phyloP scores from a whole-genome alignment of 2,329 filamentous ascomycete species.

The Rhynchosporium secalis region DNA sequence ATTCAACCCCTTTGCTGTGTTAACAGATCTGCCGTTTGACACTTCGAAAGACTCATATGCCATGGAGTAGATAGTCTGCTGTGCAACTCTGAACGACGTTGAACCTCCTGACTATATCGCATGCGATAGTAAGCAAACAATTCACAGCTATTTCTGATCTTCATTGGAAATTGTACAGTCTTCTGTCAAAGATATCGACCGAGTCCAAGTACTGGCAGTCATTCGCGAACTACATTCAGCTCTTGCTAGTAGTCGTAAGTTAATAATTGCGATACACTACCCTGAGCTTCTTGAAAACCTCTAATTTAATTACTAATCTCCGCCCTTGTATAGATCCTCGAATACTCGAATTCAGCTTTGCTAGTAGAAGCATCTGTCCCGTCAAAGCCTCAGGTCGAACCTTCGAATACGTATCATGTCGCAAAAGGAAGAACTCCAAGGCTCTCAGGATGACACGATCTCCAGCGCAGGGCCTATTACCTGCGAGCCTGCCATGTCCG shows the following conservation, averaged over 20 bases:
- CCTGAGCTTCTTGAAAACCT: neutral
- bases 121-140: too few relatives aligned
- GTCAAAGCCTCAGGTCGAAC: neutral
- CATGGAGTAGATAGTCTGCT: neutral
- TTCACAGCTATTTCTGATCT: too few relatives aligned
- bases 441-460: neutral
- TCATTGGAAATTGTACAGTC: too few relatives aligned
- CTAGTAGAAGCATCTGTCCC: neutral
- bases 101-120: neutral
- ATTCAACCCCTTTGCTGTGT: neutral
- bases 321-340: conserved; percentile 1
- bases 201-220: too few relatives aligned
- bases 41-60: neutral
- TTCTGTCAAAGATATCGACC: too few relatives aligned
- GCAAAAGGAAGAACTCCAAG: neutral
- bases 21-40: neutral
- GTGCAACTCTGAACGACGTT: neutral
- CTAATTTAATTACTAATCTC: neutral
- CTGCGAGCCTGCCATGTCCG: too few relatives aligned
- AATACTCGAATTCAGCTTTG: neutral
- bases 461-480: neutral
- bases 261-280: neutral
- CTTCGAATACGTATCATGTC: conserved; percentile 2
- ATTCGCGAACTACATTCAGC: neutral
- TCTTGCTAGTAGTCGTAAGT: neutral